Base-by-base conservation (phyloP, 176 grass and related monocot genomes). In the Leersia perrieri region DNA sequence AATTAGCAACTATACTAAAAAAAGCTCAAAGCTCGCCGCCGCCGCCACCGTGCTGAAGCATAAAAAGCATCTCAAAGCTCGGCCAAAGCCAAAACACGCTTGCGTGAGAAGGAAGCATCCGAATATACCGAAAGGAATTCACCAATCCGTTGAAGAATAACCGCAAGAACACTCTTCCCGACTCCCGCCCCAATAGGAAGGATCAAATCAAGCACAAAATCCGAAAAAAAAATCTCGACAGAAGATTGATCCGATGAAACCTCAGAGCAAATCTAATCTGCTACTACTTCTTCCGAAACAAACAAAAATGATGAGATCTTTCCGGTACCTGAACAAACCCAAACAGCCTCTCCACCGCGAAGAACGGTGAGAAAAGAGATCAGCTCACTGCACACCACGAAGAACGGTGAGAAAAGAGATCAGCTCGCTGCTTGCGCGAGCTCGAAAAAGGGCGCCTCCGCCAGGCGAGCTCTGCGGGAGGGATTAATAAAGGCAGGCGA, bases 41-140 rank as follows among this genome's bases (percentile, higher is more conserved):
- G 23, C 44, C 22, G 31, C 49, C 23, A 71, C 35, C 23, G 36
- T 74, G 47, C 3, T 49, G 51, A 3, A 72, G 38, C 33, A 11
- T 38, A 38, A 30, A 31, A 33, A 25, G 7, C 30, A 23, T 14
- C 27, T 20, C 3, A 63, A 38, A 30, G 33, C 55, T 39, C 16
- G 15, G 22, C 39, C 13, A 9, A 27, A 18, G 22, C 39, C 13
- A 9, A 27, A 18, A 70, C 51, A 11, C 30, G 79, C 60, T 80
- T 80, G 51, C 87, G 81, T 88, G 70, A 68, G 33, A 40, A 32
- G 29, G 49, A 84, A 84, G 75, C 75, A 39, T 60, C 62, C 75
- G 9, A 18, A 68, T 69, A 80, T 27, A 11, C 49, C 70, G 13
- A 61, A 7, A 58, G 2, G 47, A 74, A 61, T 16, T 39, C 75